Evolutionary conservation across 2,329 filamentous ascomycete species (phyloP), one percentile per base, ranked within the genome.

Genomic region (Raffaelea arxii): DNA sequence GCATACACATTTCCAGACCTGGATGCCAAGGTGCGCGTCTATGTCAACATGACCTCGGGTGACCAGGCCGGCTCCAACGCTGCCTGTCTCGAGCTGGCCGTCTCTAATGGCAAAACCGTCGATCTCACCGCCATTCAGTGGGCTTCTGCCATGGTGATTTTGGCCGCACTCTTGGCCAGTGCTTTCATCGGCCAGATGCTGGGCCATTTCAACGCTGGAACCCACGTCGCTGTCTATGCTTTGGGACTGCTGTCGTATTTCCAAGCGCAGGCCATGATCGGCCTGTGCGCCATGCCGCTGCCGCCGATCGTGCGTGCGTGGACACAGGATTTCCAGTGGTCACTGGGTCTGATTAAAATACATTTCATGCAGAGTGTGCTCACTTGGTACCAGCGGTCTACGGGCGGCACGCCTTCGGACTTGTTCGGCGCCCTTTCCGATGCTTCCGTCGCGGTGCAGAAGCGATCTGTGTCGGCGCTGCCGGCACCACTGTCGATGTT

Each of bases 311-410:
- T 90, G 44, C 75, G 83, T 55, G 77, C 86, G 0, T 94, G 86
- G 86, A 91, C 86, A 1, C 86, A 92, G 65, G 88, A 92, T 64
- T 91, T 94, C 69, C 82, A 88, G 61, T 94, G 87, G 86, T 87
- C 80, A 57, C 88, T 94, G 84, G 86, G 86, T 55, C 85, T 94
- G 54, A 91, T 94, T 60, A 77, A 78, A 43, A 74, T 92, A 43
- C 68, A 71, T 23, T 92, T 91, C 63, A 71, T 92, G 61, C 84
- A 94, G 64, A 70, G 70, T n/a, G 82, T 91, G 56, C 81, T 84
- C 46, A 90, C 85, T 22, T 94, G 86, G 86, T 94, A 92, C 63
- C 86, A 91, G 66, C 82, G 86, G 47, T 75, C 87, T 1, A 94
- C 87, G 2, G 86, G 86, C 43, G 86, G 86, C 51, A 84, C 75